phyloP scores from a whole-genome alignment of 305 asterid species.

The Fraxinus greggii region DNA sequence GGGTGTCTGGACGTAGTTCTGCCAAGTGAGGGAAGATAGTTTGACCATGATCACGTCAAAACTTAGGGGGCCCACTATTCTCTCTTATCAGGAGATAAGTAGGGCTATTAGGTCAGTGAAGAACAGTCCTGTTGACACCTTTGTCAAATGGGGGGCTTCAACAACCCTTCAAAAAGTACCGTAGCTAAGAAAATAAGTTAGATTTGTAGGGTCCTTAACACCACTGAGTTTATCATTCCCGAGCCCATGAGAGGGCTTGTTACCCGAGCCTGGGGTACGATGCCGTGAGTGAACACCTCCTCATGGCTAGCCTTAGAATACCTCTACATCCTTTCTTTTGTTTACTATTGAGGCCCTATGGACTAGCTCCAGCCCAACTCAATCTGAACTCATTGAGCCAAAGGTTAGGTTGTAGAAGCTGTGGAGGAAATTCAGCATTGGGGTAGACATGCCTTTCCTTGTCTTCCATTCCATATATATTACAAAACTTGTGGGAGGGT shows the following conservation, averaged over 20 bases:
- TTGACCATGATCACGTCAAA: background rate
- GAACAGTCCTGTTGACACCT: background rate
- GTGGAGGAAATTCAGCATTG: background rate
- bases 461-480: background rate
- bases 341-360: background rate
- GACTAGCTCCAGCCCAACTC: background rate
- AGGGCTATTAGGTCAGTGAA: background rate
- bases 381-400: background rate
- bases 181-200: background rate
- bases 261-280: background rate
- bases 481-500: background rate
- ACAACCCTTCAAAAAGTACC: background rate
- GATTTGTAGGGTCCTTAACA: background rate
- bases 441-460: background rate
- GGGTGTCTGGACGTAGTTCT: background rate
- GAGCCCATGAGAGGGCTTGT: background rate
- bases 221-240: background rate
- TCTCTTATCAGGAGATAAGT: background rate
- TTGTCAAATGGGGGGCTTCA: background rate
- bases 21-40: background rate
- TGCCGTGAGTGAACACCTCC: background rate
- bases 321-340: background rate
- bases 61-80: background rate
- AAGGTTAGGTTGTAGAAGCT: background rate
- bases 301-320: background rate